Percentiles rank a stretch among this genome's conserved stretches.
Conservation (phyloP, 2,329 filamentous ascomycete genomes). For the Ceratocystis cacaofunesta region DNA sequence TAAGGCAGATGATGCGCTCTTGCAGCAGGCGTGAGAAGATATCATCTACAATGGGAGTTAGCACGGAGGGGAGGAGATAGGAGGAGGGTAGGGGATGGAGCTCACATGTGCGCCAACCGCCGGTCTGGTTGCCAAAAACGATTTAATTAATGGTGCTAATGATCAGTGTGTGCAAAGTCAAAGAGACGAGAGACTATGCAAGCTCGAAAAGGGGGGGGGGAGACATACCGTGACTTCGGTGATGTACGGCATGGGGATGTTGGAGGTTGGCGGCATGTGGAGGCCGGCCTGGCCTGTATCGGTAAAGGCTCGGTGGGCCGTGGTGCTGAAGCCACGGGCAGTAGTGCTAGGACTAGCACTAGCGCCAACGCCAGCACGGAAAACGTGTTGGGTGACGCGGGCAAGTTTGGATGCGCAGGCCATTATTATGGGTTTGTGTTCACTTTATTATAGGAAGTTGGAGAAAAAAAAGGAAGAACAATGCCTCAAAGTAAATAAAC, state of each 20-base stretch:
- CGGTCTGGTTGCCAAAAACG: slow-evolving; percentile 36
- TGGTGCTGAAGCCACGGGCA: background rate
- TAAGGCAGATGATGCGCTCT: slow-evolving; percentile 90
- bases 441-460: too few species aligned
- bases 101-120: slow-evolving; percentile 65
- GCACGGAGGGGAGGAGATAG: background rate
- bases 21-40: slow-evolving; percentile 66
- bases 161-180: background rate
- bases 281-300: slow-evolving; percentile 18
- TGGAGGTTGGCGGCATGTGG: slow-evolving; percentile 23
- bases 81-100: slow-evolving; percentile 19
- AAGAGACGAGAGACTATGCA: background rate
- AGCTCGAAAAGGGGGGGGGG: background rate
- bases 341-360: too few species aligned
- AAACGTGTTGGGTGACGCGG: background rate
- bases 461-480: background rate
- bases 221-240: slow-evolving; percentile 36
- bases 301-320: background rate
- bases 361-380: background rate
- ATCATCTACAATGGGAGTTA: slow-evolving; percentile 29
- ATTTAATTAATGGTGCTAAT: slow-evolving; percentile 21
- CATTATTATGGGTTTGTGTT: background rate
- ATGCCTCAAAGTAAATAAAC: background rate
- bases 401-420: background rate
- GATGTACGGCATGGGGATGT: slow-evolving; percentile 46